Conservation (phyloP, 1,139 yeast genomes). For the Hemisphaericaspora xylofermentans region DNA sequence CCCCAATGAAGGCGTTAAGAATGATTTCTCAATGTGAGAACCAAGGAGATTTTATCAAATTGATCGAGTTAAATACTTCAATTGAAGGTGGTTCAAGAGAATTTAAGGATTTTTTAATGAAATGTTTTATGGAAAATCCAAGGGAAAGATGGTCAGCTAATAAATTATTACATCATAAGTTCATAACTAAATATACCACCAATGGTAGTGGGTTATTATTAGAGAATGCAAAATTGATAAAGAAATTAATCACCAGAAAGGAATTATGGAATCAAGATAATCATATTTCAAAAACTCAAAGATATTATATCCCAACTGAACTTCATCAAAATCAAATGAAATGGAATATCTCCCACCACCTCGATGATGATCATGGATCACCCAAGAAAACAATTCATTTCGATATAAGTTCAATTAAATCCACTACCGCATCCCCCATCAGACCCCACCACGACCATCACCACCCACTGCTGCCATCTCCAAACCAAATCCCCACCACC, state of each 20-base stretch:
- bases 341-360: too few species aligned
- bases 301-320: conserved; percentile 44
- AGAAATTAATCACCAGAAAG: conserved; percentile 38
- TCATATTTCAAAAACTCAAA: conserved; percentile 30
- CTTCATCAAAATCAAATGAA: conserved; percentile 33
- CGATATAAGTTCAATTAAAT: conserved; percentile 35
- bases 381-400: conserved; percentile 26
- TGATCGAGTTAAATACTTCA: conserved; percentile 30
- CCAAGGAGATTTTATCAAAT: conserved; percentile 32
- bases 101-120: conserved; percentile 58
- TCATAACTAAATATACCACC: conserved; percentile 44
- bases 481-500: conserved; percentile 25
- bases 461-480: conserved; percentile 9
- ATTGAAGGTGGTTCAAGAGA: conserved; percentile 12
- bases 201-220: conserved; percentile 13
- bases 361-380: conserved; percentile 13
- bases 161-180: conserved; percentile 58
- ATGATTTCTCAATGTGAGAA: conserved; percentile 41
- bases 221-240: conserved; percentile 21
- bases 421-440: conserved; percentile 10
- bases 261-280: conserved; percentile 45
- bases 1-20: conserved; percentile 76
- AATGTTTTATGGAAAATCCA: conserved; percentile 67
- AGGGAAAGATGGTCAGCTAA: conserved; percentile 55
- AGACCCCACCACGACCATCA: conserved; percentile 15